phyloP scores from a whole-genome alignment of 495 filamentous ascomycete genomes.

The Penicillium nucicola region DNA sequence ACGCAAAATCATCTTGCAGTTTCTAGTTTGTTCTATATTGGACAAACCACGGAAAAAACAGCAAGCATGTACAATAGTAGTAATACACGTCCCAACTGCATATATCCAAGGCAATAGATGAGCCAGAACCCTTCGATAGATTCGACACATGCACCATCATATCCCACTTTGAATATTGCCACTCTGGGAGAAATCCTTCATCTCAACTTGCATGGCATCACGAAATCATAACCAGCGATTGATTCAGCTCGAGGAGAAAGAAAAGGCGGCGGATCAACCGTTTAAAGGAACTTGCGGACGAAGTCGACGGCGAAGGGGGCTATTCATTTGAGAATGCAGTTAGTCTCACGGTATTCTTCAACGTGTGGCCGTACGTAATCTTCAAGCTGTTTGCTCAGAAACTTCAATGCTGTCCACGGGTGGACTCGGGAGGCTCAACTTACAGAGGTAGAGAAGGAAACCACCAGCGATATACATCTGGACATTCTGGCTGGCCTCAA shows the following conservation, averaged over 20 bases:
- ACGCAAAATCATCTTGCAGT: slow-evolving; percentile 9
- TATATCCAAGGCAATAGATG: slow-evolving; percentile 1
- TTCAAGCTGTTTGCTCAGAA: background rate
- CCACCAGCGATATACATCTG: slow-evolving; percentile 59
- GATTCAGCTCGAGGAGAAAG: background rate
- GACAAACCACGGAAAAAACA: slow-evolving; percentile 18
- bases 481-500: slow-evolving; percentile 65
- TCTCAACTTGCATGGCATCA: background rate
- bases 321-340: slow-evolving; percentile 21
- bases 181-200: background rate
- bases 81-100: slow-evolving; percentile 30
- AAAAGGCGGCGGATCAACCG: slow-evolving; percentile 1
- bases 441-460: slow-evolving; percentile 81
- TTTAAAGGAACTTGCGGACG: slow-evolving; percentile 70
- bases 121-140: background rate
- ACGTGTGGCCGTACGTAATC: background rate
- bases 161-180: background rate
- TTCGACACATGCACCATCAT: background rate
- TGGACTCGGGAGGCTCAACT: slow-evolving; percentile 24
- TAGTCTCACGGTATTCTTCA: background rate
- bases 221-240: slow-evolving; percentile 10
- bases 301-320: slow-evolving; percentile 83
- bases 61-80: slow-evolving; percentile 36
- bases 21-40: slow-evolving; percentile 20
- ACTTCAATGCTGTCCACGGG: slow-evolving; percentile 1